Conservation (phyloP, 495 filamentous ascomycete genomes). For the Cercophora scortea region DNA sequence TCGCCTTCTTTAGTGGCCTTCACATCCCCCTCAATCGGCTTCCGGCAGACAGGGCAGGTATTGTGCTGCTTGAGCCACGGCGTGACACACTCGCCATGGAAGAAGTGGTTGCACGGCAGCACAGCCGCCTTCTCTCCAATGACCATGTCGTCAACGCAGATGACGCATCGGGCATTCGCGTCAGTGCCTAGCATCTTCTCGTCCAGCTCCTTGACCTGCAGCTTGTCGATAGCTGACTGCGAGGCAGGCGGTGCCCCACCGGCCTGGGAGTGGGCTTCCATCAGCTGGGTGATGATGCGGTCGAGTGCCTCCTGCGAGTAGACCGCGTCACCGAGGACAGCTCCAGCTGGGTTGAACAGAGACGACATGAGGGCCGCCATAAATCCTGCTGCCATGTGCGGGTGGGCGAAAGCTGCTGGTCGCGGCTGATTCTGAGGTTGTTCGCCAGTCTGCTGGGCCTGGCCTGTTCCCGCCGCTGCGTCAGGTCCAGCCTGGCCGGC, state of each 20-base stretch:
- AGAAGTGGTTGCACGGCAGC: conserved; percentile 85
- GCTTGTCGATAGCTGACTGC: conserved; percentile 57
- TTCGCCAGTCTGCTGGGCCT: not conserved
- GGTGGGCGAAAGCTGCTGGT: not conserved
- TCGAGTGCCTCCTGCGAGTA: conserved; percentile 85
- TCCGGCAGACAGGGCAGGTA: conserved; percentile 79
- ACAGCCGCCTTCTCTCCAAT: conserved; percentile 65
- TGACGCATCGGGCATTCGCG: conserved; percentile 62
- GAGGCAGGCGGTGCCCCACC: conserved; percentile 77
- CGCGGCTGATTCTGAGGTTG: not conserved
- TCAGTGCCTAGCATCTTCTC: conserved; percentile 49
- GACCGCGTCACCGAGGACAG: conserved; percentile 65
- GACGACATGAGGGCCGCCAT: conserved; percentile 26
- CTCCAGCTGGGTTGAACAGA: conserved; percentile 46
- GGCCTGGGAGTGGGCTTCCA: conserved; percentile 64
- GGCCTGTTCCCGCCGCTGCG: too few species aligned
- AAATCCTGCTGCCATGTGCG: not conserved
- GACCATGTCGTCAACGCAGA: conserved; percentile 82
- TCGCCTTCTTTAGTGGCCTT: too few species aligned
- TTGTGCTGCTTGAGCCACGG: conserved; percentile 77
- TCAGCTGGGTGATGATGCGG: conserved; percentile 72
- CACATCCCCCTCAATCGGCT: conserved; percentile 48
- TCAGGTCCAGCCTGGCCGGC: too few species aligned
- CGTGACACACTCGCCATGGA: conserved; percentile 66
- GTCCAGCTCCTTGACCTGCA: conserved; percentile 60